phyloP scores from a whole-genome alignment of 2,329 filamentous ascomycete genomes.

The Xylariaceae sp. region DNA sequence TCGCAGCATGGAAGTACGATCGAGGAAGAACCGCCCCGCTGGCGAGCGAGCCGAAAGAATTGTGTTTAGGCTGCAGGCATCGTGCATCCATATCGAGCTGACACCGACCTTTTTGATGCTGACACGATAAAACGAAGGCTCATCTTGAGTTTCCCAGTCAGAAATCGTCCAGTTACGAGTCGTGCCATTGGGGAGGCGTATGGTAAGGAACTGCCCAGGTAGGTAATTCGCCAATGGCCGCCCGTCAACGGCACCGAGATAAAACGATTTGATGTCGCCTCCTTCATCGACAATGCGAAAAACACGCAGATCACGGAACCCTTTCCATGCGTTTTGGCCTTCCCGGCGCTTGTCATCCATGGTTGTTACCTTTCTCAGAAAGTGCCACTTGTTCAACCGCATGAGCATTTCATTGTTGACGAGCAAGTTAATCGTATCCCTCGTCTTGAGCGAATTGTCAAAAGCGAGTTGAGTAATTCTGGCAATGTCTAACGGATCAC shows the following conservation, averaged over 20 bases:
- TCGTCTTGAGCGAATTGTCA: constrained; percentile 35
- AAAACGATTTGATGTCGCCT: constrained; percentile 35
- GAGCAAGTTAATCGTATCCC: constrained; percentile 34
- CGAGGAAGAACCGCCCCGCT: constrained; percentile 34
- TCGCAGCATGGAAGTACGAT: constrained; percentile 26
- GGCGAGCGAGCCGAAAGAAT: constrained; percentile 31
- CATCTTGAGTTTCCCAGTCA: constrained; percentile 28
- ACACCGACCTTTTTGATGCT: constrained; percentile 30
- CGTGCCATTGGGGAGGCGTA: constrained; percentile 28
- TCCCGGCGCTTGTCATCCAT: constrained; percentile 29
- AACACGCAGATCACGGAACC: constrained; percentile 32
- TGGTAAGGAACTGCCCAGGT: constrained; percentile 37
- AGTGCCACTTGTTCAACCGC: constrained; percentile 31
- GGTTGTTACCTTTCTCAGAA: constrained; percentile 20
- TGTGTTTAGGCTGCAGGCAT: constrained; percentile 23
- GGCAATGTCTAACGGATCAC: constrained; percentile 29
- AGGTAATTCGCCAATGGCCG: constrained; percentile 32
- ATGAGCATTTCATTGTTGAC: constrained; percentile 34
- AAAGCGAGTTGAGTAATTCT: constrained; percentile 29
- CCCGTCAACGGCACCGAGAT: constrained; percentile 27
- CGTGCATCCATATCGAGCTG: constrained; percentile 36
- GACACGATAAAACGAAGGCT: constrained; percentile 33
- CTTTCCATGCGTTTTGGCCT: constrained; percentile 33
- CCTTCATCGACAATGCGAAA: constrained; percentile 28
- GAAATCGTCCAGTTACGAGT: constrained; percentile 37